Evolutionary conservation across 805 yeast genomes (phyloP), one percentile per base, ranked within the genome.

Genomic region (Zygoascus flipseniorum): DNA sequence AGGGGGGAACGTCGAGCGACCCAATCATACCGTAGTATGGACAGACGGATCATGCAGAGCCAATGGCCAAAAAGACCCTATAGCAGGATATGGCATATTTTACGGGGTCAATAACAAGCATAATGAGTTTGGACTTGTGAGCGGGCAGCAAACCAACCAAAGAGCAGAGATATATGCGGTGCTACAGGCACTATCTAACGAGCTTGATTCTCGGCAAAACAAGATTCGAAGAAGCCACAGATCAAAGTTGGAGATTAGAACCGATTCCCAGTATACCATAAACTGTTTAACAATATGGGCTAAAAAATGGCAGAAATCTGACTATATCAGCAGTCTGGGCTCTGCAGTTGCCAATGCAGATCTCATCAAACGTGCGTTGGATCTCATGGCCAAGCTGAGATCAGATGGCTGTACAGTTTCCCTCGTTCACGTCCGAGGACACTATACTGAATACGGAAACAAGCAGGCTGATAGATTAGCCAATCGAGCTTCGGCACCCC

Each of bases 1-100:
- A 35, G 39, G 16, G 16, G 16, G 8, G 8, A 35, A 35, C 16
- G 9, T 35, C 16, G 4, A 11, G 4, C 8, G 8, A 35, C 23
- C 20, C 4, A 42, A 42, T n/a, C 44, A 18, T 19, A 10, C 8
- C 20, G 16, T 46, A 8, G 49, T 88, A 0, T 89, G 78, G 62
- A 83, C 88, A 19, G 97, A 89, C 67, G 97, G 97, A 0, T 86
- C 95, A 0, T 73, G 83, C 0, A 69, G 82, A 9, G 76, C 78
- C 4, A 84, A 85, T 60, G 89, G 89, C 0, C 69, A 62, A 19
- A 47, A 50, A 0, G 58, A 59, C 8, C 72, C 76, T 0, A 53
- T 60, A 2, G 82, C 84, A 0, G 97, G 97, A 0, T 81, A 78
- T 61, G 97, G 96, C 23, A 86, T 85, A 0, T 88, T 71, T 64